Evolutionary conservation across 805 yeast species (phyloP), one percentile per base, ranked within the genome.

Genomic region (Candida sanyiensis): DNA sequence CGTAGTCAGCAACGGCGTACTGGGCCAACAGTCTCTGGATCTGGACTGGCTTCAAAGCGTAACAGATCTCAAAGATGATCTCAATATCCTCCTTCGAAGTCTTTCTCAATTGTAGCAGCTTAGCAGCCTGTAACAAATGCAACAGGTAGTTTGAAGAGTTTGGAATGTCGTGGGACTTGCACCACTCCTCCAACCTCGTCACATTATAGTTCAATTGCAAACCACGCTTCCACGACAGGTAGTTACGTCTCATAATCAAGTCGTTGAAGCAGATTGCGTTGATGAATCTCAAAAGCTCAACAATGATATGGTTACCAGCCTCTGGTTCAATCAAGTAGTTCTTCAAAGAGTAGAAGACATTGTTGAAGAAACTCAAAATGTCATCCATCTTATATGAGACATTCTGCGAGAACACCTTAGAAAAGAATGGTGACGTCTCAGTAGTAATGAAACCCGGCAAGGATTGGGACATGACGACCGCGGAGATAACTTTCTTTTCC

Each of bases 161-260:
- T 36, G 83, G 83, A 46, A 93, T 77, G 37, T 83, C 89, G 60
- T 90, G 96, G 7, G 87, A 78, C 66, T 87, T 90, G 64, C 97
- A 90, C 98, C 98, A 93, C 66, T 93, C 99, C 62, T 88, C 97
- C 53, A 93, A 73, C 55, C 97, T 77, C 3, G 98, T 93, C 39
- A 89, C 94, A 61, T 93, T 93, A 66, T 93, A 93, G 61, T 88
- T 93, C 64, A 93, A 78, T 64, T 93, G 98, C 51, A 93, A 73
- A 34, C 97, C 97, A 58, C 98, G 82, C 67, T 90, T 93, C 98
- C 98, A 93, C 9, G 96, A 83, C 57, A 90, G 67, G 66, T 90
- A 94, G 65, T 80, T 83, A 62, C 96, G 77, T 67, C 96, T 80
- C 95, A 89, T 84, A 35, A 94, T 78, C 64, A 93, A 69, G 59